These are phyloP conservation scores for Astrephomene gubernaculifera DNA, from an alignment of 139 green algal species.

Conservation along the genomic window DNA sequence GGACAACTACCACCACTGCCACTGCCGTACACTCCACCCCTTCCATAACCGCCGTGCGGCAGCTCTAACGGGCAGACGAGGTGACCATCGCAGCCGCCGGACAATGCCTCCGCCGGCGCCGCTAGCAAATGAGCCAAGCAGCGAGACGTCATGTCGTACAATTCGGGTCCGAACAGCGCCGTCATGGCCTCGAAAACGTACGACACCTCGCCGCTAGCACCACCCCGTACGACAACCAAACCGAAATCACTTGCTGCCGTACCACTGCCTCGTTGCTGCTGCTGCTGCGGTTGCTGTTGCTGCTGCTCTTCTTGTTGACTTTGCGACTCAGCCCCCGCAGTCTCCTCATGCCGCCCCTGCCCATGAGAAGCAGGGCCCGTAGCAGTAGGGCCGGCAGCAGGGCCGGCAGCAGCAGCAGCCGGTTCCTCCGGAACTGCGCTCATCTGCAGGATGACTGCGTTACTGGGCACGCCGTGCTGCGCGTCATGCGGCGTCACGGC, in stretches of 20 bases:
- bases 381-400: not conserved
- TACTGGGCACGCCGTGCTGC: slow-evolving; percentile 46
- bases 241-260: too few relatives aligned
- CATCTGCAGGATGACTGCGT: slow-evolving; percentile 61
- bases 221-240: slow-evolving; percentile 15
- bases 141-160: not conserved
- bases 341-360: not conserved
- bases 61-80: not conserved
- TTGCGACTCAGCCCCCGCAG: not conserved
- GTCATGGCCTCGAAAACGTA: slow-evolving; percentile 10
- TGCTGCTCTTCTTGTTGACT: too few relatives aligned
- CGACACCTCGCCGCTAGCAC: slow-evolving; percentile 16
- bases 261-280: not conserved
- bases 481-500: slow-evolving; percentile 41
- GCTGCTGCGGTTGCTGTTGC: not conserved
- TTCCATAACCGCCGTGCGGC: not conserved
- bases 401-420: not conserved
- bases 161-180: slow-evolving; percentile 9
- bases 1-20: not conserved
- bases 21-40: not conserved
- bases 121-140: slow-evolving; percentile 16
- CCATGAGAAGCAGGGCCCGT: not conserved
- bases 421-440: not conserved
- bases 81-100: slow-evolving; percentile 25
- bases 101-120: not conserved